phyloP scores from a whole-genome alignment of 495 filamentous ascomycete species.

The Aspergillus incahuasiensis region DNA sequence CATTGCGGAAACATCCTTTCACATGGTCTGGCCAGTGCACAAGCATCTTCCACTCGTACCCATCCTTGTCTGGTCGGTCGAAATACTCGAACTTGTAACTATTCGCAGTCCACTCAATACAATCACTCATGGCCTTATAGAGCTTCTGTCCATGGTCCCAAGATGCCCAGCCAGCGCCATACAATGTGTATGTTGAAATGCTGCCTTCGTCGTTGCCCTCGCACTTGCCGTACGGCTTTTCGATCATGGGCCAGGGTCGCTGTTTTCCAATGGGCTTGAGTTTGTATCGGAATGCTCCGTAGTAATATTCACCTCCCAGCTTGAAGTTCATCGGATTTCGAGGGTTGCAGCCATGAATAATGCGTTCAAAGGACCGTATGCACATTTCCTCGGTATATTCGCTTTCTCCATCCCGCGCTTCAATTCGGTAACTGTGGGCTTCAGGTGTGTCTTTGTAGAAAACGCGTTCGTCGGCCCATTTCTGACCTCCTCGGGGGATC shows the following conservation, averaged over 20 bases:
- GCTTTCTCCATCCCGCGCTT: not conserved
- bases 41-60: conserved; percentile 16
- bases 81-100: conserved; percentile 19
- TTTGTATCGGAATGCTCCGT: conserved; percentile 18
- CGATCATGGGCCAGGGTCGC: conserved; percentile 11
- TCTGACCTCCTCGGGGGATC: not conserved
- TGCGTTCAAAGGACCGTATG: conserved; percentile 16
- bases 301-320: conserved; percentile 20
- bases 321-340: conserved; percentile 33
- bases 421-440: conserved; percentile 10
- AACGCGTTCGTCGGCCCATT: conserved; percentile 1
- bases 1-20: conserved; percentile 15
- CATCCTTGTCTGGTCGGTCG: conserved; percentile 9
- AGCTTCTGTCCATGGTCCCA: conserved; percentile 7
- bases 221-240: conserved; percentile 14
- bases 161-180: conserved; percentile 4
- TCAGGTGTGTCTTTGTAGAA: conserved; percentile 14
- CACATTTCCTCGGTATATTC: conserved; percentile 6
- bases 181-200: not conserved
- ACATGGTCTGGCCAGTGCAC: conserved; percentile 14
- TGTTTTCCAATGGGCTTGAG: conserved; percentile 11
- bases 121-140: not conserved
- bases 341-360: conserved; percentile 24
- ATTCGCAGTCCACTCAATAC: conserved; percentile 17
- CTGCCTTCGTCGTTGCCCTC: conserved; percentile 10